Base-by-base conservation (phyloP, 495 filamentous ascomycete species). In the Antarctomyces pellizariae region DNA sequence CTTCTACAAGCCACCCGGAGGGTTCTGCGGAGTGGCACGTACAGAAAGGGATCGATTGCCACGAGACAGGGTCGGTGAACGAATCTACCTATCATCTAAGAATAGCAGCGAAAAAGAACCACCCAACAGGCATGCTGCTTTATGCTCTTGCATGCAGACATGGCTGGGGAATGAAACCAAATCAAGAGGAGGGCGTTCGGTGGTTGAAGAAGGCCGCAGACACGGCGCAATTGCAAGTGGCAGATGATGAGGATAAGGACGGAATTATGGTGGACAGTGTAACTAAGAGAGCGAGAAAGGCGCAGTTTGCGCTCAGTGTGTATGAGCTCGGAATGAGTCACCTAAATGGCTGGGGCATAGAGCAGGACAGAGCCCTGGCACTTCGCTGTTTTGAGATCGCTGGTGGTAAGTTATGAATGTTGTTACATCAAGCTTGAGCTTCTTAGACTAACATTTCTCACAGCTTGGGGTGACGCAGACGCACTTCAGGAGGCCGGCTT, bases 311-410 rank as follows among this genome's bases (percentile, higher is more conserved):
- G 1, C 53, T 93, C 30, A 80, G 79, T 43, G 76, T 93, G 18
- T 97, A 97, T 34, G 86, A 97, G 52, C 54, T 97, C 11, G 86
- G 86, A 4, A 75, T 92, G n/a, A 86, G 76, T 48, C 77, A 93
- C 45, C 72, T 93, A 64, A 92, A 97, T 36, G 86, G 86, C 2
- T 97, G 86, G 86, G 86, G 86, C 3, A 86, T 83, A 24, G 70
- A 83, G 36, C 78, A 86, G 46, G 83, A 97, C 42, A 91, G 90
- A 43, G 54, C 61, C 3, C 57, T 92, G 29, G 86, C 82, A 2
- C 48, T 97, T 34, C 62, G 79, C 23, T 95, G 89, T 37, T 97
- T 92, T 44, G 86, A 97, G 46, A 90, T 92, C 34, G 89, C 86
- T 20, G 83, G 75, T 25, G 71, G 75, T 70, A 46, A 56, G 66